Percentiles rank a stretch among this genome's conserved stretches.
These are phyloP conservation scores for Dillenia suffruticosa DNA, from an alignment of 164 flowering plant genomes.

Conservation along the genomic window DNA sequence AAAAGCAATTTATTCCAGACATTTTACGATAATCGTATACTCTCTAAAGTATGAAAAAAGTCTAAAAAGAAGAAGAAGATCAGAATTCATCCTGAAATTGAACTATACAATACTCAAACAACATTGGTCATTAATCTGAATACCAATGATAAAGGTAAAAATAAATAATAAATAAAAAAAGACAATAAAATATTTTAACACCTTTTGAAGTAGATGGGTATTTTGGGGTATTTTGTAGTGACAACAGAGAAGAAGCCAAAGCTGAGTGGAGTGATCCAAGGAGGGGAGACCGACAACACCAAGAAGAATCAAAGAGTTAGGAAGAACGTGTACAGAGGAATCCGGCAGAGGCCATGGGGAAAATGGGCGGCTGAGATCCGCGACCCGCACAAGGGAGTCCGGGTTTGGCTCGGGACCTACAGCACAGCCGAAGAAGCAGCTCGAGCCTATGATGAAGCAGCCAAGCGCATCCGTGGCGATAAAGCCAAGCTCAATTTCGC, in stretches of 20 bases:
- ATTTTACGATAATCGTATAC: too few relatives aligned
- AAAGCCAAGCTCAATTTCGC: constrained; percentile 79
- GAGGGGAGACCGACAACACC: constrained; percentile 6
- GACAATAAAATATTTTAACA: too few relatives aligned
- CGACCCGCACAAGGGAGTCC: constrained; percentile 58
- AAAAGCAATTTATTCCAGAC: too few relatives aligned
- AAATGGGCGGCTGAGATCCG: constrained; percentile 84
- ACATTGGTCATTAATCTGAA: too few relatives aligned
- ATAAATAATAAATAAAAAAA: too few relatives aligned
- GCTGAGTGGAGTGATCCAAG: background rate
- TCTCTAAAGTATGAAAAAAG: too few relatives aligned
- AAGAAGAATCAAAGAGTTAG: constrained; percentile 18
- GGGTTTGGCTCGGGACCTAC: constrained; percentile 80
- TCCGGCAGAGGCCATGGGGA: constrained; percentile 70
- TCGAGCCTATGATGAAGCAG: constrained; percentile 64
- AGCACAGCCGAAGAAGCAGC: constrained; percentile 73
- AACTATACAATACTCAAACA: too few relatives aligned
- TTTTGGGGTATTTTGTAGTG: background rate
- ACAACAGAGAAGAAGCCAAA: constrained; percentile 1
- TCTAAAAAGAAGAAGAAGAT: too few relatives aligned
- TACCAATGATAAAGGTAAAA: too few relatives aligned
- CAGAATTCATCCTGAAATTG: too few relatives aligned
- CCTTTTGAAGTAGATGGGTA: too few relatives aligned
- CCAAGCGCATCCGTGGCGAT: constrained; percentile 63
- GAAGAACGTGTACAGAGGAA: constrained; percentile 66